Evolutionary conservation across 169 alveolate species (phyloP).

Genomic region (Eimeria brunetti): DNA sequence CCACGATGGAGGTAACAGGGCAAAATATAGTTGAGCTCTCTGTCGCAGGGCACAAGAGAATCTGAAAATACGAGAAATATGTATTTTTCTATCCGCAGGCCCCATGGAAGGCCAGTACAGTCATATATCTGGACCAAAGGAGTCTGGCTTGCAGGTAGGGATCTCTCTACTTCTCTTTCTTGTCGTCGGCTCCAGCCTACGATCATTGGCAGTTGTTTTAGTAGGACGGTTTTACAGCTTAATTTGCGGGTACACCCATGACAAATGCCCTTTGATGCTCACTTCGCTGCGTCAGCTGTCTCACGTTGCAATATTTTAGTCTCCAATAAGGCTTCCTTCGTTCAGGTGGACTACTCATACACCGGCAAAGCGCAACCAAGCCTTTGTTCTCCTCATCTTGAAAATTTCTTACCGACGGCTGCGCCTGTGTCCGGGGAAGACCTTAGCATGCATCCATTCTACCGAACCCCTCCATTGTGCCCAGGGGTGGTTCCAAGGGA

Average conservation of each 20-base stretch:
- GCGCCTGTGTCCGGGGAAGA: background rate
- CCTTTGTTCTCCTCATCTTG: background rate
- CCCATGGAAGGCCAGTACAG: background rate
- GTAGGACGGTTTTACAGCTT: background rate
- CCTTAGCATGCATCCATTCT: background rate
- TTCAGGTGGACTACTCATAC: background rate
- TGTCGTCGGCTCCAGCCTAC: background rate
- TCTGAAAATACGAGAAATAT: background rate
- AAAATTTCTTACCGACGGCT: background rate
- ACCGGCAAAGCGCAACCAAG: background rate
- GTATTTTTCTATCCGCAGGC: background rate
- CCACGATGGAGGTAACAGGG: background rate
- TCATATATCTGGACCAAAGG: background rate
- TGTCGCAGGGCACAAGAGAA: background rate
- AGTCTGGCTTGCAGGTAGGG: slow-evolving; percentile 5
- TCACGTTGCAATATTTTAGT: background rate
- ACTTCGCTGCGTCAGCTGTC: background rate
- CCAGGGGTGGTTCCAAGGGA: slow-evolving; percentile 22
- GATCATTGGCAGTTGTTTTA: background rate
- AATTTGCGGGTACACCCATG: background rate
- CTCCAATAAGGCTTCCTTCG: background rate
- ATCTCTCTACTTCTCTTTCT: background rate
- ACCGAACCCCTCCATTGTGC: background rate
- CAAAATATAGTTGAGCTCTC: background rate
- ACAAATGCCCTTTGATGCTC: background rate